These are phyloP conservation scores for Dryas octopetala DNA, from an alignment of 306 rosid genomes.

Conservation along the genomic window DNA sequence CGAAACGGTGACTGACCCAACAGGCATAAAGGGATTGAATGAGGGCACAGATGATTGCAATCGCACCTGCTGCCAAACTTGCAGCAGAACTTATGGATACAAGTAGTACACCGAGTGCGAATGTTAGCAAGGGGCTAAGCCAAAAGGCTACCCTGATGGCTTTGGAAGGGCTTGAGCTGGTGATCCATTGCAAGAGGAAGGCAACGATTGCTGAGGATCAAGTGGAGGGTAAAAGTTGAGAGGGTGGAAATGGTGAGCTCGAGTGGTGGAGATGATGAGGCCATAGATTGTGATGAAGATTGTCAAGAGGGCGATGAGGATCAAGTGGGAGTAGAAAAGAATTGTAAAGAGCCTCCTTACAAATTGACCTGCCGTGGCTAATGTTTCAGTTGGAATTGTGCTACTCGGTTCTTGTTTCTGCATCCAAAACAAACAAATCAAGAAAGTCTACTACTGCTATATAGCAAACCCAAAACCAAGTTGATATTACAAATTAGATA, in stretches of 20 bases:
- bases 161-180: slow-evolving; percentile 38
- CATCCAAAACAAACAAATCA: slow-evolving; percentile 2
- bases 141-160: slow-evolving; percentile 55
- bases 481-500: too few species aligned
- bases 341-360: slow-evolving; percentile 31
- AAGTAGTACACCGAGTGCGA: slow-evolving; percentile 43
- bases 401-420: slow-evolving; percentile 38
- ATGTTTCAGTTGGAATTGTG: slow-evolving; percentile 30
- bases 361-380: slow-evolving; percentile 21
- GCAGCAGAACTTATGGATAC: slow-evolving; percentile 39
- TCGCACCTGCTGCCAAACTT: slow-evolving; percentile 41
- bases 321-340: slow-evolving; percentile 48
- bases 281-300: slow-evolving; percentile 43
- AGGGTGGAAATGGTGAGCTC: slow-evolving; percentile 55
- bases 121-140: slow-evolving; percentile 57
- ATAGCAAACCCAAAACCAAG: not conserved
- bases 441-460: not conserved
- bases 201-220: slow-evolving; percentile 48
- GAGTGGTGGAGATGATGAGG: slow-evolving; percentile 26
- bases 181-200: slow-evolving; percentile 55
- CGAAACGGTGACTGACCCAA: slow-evolving; percentile 57
- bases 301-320: slow-evolving; percentile 36
- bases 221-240: slow-evolving; percentile 59
- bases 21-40: slow-evolving; percentile 60
- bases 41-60: slow-evolving; percentile 45